Evolutionary conservation across 73 alveolate genomes (phyloP).

Genomic region (Paramecium biaurelia): DNA sequence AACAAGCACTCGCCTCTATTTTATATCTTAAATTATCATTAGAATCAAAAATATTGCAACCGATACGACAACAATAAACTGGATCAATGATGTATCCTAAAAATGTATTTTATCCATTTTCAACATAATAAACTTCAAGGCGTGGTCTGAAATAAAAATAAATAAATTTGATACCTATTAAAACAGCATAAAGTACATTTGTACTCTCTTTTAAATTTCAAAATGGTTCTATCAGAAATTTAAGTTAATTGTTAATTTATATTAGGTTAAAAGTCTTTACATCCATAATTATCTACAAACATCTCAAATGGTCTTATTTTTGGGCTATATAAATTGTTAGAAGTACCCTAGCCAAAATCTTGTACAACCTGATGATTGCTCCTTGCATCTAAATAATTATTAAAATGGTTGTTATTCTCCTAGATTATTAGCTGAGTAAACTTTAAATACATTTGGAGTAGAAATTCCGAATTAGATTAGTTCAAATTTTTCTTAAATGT

Average conservation of each 20-base stretch:
- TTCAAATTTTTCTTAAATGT: no score
- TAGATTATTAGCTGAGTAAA: not conserved
- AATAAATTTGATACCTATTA: not conserved
- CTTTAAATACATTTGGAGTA: slow-evolving; percentile 34
- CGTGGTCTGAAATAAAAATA: no score
- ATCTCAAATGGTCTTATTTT: slow-evolving; percentile 25
- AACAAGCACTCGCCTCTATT: slow-evolving; percentile 25
- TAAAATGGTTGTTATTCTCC: not conserved
- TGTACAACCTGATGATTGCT: not conserved
- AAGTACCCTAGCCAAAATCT: not conserved
- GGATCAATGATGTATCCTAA: slow-evolving; percentile 44
- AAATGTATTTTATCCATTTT: not conserved
- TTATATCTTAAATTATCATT: not conserved
- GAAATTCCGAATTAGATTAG: not conserved
- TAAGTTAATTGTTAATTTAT: not conserved
- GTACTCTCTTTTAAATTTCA: not conserved
- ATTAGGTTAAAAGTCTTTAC: not conserved
- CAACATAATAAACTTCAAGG: not conserved
- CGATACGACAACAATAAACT: not conserved
- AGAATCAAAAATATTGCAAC: not conserved
- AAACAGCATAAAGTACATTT: slow-evolving; percentile 27
- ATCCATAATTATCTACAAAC: not conserved
- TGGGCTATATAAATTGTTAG: not conserved
- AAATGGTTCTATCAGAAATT: not conserved
- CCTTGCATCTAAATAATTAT: slow-evolving; percentile 36